Evolutionary conservation across 2,329 filamentous ascomycete species (phyloP), one percentile per base, ranked within the genome.

Genomic region (Ophiocordyceps camponoti-saundersi): DNA sequence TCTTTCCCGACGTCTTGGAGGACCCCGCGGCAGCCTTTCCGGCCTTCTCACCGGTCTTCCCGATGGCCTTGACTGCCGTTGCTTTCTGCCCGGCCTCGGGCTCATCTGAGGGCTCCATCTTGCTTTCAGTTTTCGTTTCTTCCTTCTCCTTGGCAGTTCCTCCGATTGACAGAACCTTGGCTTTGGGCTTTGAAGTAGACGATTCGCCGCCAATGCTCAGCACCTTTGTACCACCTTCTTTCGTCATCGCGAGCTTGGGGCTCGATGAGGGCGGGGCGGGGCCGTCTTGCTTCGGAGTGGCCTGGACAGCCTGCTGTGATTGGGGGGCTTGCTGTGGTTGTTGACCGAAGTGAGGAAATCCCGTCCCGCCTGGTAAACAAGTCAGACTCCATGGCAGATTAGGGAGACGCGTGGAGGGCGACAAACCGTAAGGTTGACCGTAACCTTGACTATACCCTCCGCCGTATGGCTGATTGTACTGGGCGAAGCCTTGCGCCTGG

Each of bases 51-150:
- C 88, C 85, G 0, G 85, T 82, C 73, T 95, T 95, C 59, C 94
- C 87, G 52, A 95, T 86, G 11, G 90, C 89, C 67, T 95, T 95
- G 45, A 79, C 71, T 5, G 89, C 90, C 2, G 82, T 71, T n/a
- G 84, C 80, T 67, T 95, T 95, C 50, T 88, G 74, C 29, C 86
- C 85, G 26, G 82, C 82, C 53, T 85, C 82, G 3, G 79, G 66
- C 42, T 69, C 70, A 45, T 67, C 59, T 8, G 63, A 62, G 60
- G 67, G 64, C 30, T 71, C 70, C 46, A 69, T 59, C 60, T 74
- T 74, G 44, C 63, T 51, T 47, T 77, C 71, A 44, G 73, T 67
- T 55, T 72, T 69, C 40, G 69, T 65, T 42, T 63, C 60, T 3
- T 63, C 59, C 52, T 65, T 59, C 51, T 67, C 62, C 55, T 71